phyloP scores from a whole-genome alignment of 176 grass and related monocot species.

The Lolium rigidum region DNA sequence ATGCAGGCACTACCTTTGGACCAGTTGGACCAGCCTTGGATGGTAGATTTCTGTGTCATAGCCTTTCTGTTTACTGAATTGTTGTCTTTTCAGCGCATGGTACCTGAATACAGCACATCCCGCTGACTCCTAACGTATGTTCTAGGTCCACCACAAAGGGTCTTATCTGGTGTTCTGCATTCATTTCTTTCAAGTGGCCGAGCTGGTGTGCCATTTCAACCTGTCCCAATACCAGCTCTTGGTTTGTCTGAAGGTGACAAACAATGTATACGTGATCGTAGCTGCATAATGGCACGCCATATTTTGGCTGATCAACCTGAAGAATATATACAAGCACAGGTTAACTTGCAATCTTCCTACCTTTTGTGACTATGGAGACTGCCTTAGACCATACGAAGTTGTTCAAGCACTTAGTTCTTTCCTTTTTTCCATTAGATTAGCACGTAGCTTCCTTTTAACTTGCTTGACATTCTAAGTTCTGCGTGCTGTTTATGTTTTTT shows the following conservation, averaged over 20 bases:
- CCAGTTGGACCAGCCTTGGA: constrained; percentile 61
- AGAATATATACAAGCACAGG: constrained; percentile 97
- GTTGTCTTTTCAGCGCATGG: constrained; percentile 11
- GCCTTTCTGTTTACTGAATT: constrained; percentile 16
- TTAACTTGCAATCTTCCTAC: constrained; percentile 35
- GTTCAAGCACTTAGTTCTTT: constrained; percentile 33
- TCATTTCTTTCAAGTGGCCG: constrained; percentile 84
- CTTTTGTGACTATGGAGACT: constrained; percentile 20
- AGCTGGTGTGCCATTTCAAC: constrained; percentile 91
- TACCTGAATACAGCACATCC: constrained; percentile 3
- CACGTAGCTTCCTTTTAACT: constrained; percentile 26
- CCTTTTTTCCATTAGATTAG: constrained; percentile 25
- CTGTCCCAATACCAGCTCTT: constrained; percentile 84
- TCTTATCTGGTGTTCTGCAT: constrained; percentile 86
- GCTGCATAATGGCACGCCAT: constrained; percentile 98
- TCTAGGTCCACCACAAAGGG: constrained; percentile 92
- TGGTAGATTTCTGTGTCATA: constrained; percentile 52
- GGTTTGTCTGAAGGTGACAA: constrained; percentile 98
- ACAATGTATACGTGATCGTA: constrained; percentile 92
- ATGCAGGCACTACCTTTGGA: constrained; percentile 41
- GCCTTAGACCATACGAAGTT: neutral
- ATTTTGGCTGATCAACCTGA: constrained; percentile 94
- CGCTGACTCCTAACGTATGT: constrained; percentile 40
- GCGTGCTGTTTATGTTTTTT: neutral
- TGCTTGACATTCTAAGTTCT: neutral